Percentiles rank a stretch among this genome's conserved stretches.
Evolutionary conservation across 495 filamentous ascomycete genomes (phyloP).

Genomic region (Penicillium daleae): DNA sequence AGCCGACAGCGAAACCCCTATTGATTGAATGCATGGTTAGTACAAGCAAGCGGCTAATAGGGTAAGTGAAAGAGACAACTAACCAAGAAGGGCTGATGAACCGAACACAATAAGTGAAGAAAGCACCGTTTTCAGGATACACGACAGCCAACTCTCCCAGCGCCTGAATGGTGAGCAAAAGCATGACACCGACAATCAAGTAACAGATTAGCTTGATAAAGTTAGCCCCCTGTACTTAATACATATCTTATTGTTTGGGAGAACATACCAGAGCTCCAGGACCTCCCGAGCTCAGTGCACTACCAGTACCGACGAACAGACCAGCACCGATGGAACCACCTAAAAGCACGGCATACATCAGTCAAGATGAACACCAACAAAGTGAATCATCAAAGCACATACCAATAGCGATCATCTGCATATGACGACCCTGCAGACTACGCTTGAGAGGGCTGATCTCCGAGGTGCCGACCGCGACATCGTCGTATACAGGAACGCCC

Average conservation of each 20-base stretch:
- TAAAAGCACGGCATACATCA: slow-evolving; percentile 14
- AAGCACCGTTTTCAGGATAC: slow-evolving; percentile 68
- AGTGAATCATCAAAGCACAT: slow-evolving; percentile 1
- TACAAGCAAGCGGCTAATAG: not conserved
- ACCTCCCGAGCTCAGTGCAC: slow-evolving; percentile 45
- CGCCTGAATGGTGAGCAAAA: slow-evolving; percentile 63
- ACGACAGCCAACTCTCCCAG: slow-evolving; percentile 71
- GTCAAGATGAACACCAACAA: not conserved
- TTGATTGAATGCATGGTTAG: not conserved
- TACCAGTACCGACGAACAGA: slow-evolving; percentile 56
- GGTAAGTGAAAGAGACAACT: not conserved
- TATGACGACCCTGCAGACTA: slow-evolving; percentile 59
- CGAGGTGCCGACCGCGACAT: slow-evolving; percentile 26
- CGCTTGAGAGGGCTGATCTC: slow-evolving; percentile 50
- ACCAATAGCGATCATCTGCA: slow-evolving; percentile 81
- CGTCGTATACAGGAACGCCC: slow-evolving; percentile 10
- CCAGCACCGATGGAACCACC: slow-evolving; percentile 58
- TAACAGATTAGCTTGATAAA: slow-evolving; percentile 47
- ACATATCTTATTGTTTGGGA: not conserved
- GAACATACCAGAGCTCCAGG: slow-evolving; percentile 40
- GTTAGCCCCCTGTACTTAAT: not conserved
- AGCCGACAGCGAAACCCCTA: slow-evolving; percentile 57
- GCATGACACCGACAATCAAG: slow-evolving; percentile 56
- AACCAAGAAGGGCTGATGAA: slow-evolving; percentile 62
- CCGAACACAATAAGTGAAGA: slow-evolving; percentile 58